Evolutionary conservation across 768 basidiomycete genomes (phyloP).

Genomic region (Lactarius pseudohatsudake): DNA sequence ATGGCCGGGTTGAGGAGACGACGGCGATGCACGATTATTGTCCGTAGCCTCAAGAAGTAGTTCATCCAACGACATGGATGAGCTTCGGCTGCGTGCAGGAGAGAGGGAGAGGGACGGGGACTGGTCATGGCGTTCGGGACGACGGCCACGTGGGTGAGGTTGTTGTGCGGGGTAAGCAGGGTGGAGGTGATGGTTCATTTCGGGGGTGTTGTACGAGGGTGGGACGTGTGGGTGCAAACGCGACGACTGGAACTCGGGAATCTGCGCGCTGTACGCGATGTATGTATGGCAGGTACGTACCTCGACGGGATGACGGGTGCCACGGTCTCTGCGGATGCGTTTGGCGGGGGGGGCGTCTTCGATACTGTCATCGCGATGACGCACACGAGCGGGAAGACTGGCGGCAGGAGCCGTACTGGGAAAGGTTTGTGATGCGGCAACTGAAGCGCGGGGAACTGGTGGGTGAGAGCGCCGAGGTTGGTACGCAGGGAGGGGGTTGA

Average conservation of each 20-base stretch:
- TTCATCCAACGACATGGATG: constrained; percentile 45
- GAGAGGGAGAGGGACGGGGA: constrained; percentile 37
- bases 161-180: constrained; percentile 32
- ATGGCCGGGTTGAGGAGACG: constrained; percentile 30
- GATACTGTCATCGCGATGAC: constrained; percentile 46
- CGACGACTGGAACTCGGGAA: constrained; percentile 27
- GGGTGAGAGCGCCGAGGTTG: constrained; percentile 21
- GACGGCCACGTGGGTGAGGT: constrained; percentile 31
- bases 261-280: constrained; percentile 5
- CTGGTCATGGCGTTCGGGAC: constrained; percentile 26
- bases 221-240: constrained; percentile 30
- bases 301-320: constrained; percentile 35
- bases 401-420: constrained; percentile 42
- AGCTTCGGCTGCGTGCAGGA: constrained; percentile 38
- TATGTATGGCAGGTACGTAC: constrained; percentile 30
- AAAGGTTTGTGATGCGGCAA: constrained; percentile 32
- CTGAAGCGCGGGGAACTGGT: constrained; percentile 7
- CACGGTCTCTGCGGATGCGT: constrained; percentile 43
- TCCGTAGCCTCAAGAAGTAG: constrained; percentile 48
- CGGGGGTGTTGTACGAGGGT: constrained; percentile 27
- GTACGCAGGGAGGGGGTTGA: constrained; percentile 22
- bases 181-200: constrained; percentile 31
- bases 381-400: constrained; percentile 39
- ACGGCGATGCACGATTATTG: constrained; percentile 36
- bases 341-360: constrained; percentile 53